Evolutionary conservation across 495 filamentous ascomycete species (phyloP).

Genomic region (Cryomyces antarcticus): DNA sequence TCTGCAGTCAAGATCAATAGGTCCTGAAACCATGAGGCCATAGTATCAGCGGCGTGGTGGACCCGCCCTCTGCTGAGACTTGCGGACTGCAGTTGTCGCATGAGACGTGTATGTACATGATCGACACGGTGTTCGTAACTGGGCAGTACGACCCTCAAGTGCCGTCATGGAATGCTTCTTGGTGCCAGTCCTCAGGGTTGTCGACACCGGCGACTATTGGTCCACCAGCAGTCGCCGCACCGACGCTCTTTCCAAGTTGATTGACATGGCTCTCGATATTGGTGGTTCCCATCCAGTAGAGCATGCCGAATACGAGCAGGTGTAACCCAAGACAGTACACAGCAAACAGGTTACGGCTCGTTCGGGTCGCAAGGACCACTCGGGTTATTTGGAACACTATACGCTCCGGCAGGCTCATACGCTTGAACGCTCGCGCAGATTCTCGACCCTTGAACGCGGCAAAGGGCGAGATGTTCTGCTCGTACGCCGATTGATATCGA

Average conservation of each 20-base stretch:
- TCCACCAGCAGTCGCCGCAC: constrained; percentile 15
- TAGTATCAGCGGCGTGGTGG: too few species aligned
- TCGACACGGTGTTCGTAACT: too few species aligned
- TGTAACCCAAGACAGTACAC: constrained; percentile 80
- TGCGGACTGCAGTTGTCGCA: too few species aligned
- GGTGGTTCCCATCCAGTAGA: constrained; percentile 59
- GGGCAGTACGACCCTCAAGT: background rate
- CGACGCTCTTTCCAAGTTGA: constrained; percentile 16
- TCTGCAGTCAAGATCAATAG: too few species aligned
- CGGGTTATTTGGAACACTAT: constrained; percentile 78
- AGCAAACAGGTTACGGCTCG: constrained; percentile 88
- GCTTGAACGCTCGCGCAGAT: constrained; percentile 75
- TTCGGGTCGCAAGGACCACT: constrained; percentile 74
- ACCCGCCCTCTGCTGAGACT: too few species aligned
- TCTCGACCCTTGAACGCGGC: constrained; percentile 86
- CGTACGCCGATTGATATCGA: constrained; percentile 82
- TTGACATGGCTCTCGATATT: constrained; percentile 19
- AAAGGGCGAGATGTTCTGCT: constrained; percentile 87
- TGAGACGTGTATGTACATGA: too few species aligned
- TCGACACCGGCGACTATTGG: background rate
- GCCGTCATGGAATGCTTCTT: constrained; percentile 6
- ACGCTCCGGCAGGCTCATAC: constrained; percentile 82
- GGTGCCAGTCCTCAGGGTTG: constrained; percentile 4
- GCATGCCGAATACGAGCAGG: constrained; percentile 61
- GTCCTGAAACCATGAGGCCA: too few species aligned